Percentiles rank a stretch among this genome's conserved stretches.
phyloP scores from a whole-genome alignment of 208 protist species.

The Crithidia brevicula region DNA sequence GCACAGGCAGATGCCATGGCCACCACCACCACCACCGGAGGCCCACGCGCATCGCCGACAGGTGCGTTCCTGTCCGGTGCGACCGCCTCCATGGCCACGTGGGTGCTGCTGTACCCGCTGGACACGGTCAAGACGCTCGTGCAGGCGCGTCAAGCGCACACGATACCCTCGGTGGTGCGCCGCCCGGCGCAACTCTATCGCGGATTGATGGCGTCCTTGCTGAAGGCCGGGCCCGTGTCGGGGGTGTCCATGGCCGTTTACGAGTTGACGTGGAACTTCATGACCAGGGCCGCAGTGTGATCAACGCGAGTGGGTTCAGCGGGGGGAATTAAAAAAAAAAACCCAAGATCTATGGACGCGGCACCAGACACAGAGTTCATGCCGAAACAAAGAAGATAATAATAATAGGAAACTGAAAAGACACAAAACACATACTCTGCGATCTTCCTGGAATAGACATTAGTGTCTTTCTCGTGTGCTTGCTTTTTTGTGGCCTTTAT shows the following conservation, averaged over 20 bases:
- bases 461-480: no score
- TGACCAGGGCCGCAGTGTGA: slow-evolving; percentile 1
- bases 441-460: no score
- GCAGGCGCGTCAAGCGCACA: slow-evolving; percentile 61
- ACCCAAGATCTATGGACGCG: no score
- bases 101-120: slow-evolving; percentile 77
- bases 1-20: not conserved
- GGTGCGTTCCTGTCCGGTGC: slow-evolving; percentile 65
- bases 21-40: not conserved
- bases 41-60: slow-evolving; percentile 18
- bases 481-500: no score
- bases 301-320: no score
- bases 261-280: slow-evolving; percentile 38
- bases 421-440: no score
- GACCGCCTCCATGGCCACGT: slow-evolving; percentile 71
- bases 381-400: no score
- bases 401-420: no score
- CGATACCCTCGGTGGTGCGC: slow-evolving; percentile 22
- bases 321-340: no score
- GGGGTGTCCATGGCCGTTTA: slow-evolving; percentile 81
- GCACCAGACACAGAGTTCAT: no score
- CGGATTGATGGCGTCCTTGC: slow-evolving; percentile 72
- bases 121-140: slow-evolving; percentile 89
- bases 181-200: slow-evolving; percentile 52
- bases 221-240: slow-evolving; percentile 79